These are phyloP conservation scores for Alternaria atra DNA, from an alignment of 2,329 filamentous ascomycete species.

Conservation along the genomic window DNA sequence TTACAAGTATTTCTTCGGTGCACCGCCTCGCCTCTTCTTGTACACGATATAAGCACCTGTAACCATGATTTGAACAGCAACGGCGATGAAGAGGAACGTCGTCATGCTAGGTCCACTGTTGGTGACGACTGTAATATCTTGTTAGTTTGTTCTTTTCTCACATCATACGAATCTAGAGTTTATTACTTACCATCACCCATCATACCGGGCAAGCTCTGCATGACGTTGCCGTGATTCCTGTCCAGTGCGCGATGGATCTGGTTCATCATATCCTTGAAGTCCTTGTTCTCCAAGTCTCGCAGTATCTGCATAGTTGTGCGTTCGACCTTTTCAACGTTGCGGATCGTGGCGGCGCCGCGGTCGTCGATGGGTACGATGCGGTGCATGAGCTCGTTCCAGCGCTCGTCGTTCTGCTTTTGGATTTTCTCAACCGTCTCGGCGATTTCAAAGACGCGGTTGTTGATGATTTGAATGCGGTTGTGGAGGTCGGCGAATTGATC, in stretches of 20 bases:
- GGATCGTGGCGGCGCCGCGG: conserved; percentile 51
- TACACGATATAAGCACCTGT: conserved; percentile 76
- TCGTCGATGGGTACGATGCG: conserved; percentile 44
- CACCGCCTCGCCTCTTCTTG: conserved; percentile 76
- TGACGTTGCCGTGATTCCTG: conserved; percentile 62
- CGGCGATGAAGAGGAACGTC: conserved; percentile 73
- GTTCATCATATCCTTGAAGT: conserved; percentile 64
- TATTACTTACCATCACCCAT: conserved; percentile 59
- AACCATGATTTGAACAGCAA: conserved; percentile 78
- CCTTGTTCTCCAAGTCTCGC: conserved; percentile 64
- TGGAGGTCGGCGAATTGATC: conserved; percentile 85
- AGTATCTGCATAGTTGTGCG: conserved; percentile 60
- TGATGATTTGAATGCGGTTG: conserved; percentile 78
- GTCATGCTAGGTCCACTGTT: conserved; percentile 66
- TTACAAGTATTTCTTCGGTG: conserved; percentile 91
- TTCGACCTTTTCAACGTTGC: conserved; percentile 64
- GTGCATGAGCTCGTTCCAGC: conserved; percentile 63
- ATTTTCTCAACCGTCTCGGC: conserved; percentile 65
- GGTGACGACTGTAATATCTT: conserved; percentile 56
- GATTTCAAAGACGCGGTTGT: conserved; percentile 72
- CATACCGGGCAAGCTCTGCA: conserved; percentile 60
- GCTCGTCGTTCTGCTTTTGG: conserved; percentile 63
- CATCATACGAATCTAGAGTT: not conserved
- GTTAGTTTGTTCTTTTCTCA: conserved; percentile 21
- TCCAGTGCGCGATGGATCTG: conserved; percentile 64